These are phyloP conservation scores for Sporothrix luriei DNA, from an alignment of 2,329 filamentous ascomycete species.

Conservation along the genomic window DNA sequence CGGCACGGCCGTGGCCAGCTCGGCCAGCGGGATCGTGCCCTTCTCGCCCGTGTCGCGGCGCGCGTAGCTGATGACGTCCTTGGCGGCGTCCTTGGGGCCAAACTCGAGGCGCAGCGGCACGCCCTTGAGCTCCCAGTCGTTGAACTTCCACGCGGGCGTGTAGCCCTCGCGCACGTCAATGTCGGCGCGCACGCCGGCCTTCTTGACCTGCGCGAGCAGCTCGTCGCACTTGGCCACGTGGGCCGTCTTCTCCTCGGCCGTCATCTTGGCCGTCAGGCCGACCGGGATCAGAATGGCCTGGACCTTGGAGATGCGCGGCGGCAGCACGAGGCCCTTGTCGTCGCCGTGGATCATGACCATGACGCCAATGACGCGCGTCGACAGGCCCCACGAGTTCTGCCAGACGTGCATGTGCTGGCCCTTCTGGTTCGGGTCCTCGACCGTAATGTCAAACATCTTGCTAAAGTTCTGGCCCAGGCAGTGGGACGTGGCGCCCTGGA, in stretches of 20 bases:
- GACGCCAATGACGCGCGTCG: conserved; percentile 94
- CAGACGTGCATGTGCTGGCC: conserved; percentile 83
- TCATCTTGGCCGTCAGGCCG: conserved; percentile 86
- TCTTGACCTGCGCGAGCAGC: conserved; percentile 69
- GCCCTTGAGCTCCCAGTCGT: conserved; percentile 97
- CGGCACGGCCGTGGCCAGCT: conserved; percentile 73
- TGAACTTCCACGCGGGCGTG: conserved; percentile 96
- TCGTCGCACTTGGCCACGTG: conserved; percentile 75
- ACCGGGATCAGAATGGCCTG: conserved; percentile 90
- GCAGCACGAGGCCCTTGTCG: conserved; percentile 90
- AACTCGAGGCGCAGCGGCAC: conserved; percentile 93
- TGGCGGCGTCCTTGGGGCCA: conserved; percentile 89
- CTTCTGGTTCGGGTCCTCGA: conserved; percentile 86
- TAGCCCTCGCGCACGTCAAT: conserved; percentile 87
- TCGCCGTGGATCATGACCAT: conserved; percentile 99
- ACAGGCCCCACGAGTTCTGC: conserved; percentile 99
- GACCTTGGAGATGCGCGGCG: conserved; percentile 82
- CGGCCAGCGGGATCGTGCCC: conserved; percentile 72
- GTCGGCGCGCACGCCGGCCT: conserved; percentile 74
- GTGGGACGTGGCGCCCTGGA: conserved; percentile 94
- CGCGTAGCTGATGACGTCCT: conserved; percentile 79
- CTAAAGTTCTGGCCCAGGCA: conserved; percentile 96
- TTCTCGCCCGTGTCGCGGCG: conserved; percentile 88
- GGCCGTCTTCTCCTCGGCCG: conserved; percentile 73
- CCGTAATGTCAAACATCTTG: conserved; percentile 97